Evolutionary conservation across 176 grass and related monocot species (phyloP).

Genomic region (Dendrocalamus sinicus): DNA sequence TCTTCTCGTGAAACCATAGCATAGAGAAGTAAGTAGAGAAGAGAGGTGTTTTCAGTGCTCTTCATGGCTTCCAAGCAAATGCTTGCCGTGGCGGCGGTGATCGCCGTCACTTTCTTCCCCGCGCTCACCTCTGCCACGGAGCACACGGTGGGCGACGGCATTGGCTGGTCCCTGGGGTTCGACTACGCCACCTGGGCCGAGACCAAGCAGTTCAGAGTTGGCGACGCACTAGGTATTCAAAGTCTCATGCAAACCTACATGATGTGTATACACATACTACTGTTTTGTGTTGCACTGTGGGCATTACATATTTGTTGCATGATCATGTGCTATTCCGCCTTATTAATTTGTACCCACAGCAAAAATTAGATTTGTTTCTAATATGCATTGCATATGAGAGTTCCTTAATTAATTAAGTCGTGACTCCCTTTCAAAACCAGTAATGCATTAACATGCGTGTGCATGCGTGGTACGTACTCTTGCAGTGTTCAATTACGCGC

Average conservation of each 20-base stretch:
- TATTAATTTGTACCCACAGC: neutral
- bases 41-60: neutral
- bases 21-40: neutral
- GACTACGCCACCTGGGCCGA: slow-evolving; percentile 52
- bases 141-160: slow-evolving; percentile 47
- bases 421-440: neutral
- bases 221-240: slow-evolving; percentile 46
- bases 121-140: slow-evolving; percentile 28
- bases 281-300: neutral
- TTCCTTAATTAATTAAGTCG: too few relatives aligned
- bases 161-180: slow-evolving; percentile 41
- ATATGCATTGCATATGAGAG: too few relatives aligned
- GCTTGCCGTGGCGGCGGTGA: slow-evolving; percentile 6
- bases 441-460: neutral
- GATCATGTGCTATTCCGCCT: neutral
- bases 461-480: neutral
- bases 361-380: neutral
- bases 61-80: slow-evolving; percentile 57
- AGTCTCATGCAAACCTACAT: neutral
- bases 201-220: slow-evolving; percentile 49
- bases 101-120: slow-evolving; percentile 17
- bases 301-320: neutral
- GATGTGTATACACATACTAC: neutral
- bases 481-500: slow-evolving; percentile 23
- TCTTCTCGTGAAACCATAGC: neutral